Conservation (phyloP, 2,329 filamentous ascomycete genomes). For the Clathrospora elynae region DNA sequence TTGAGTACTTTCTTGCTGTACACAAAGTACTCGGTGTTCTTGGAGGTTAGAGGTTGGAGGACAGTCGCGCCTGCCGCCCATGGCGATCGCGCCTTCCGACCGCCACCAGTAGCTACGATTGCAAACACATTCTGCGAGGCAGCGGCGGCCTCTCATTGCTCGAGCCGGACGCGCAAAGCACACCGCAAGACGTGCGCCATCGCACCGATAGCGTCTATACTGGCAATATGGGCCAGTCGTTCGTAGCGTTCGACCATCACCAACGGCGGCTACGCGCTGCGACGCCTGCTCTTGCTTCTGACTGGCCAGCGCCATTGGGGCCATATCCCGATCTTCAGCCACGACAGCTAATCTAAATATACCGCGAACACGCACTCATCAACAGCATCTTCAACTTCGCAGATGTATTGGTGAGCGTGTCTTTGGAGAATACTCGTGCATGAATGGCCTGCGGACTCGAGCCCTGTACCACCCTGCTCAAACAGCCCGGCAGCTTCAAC, state of each 20-base stretch:
- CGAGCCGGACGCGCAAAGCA: conserved; percentile 21
- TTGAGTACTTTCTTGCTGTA: conserved; percentile 6
- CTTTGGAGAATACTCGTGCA: no score
- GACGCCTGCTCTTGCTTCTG: conserved; percentile 11
- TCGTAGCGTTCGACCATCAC: conserved; percentile 20
- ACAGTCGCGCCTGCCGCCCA: conserved; percentile 10
- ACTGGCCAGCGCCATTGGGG: conserved; percentile 20
- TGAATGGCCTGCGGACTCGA: conserved; percentile 14
- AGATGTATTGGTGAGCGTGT: conserved; percentile 1
- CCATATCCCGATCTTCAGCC: conserved; percentile 23
- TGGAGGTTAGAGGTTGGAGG: conserved; percentile 2
- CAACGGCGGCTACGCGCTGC: conserved; percentile 33
- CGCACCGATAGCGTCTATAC: conserved; percentile 33
- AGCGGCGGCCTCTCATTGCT: conserved; percentile 31
- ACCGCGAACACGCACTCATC: conserved; percentile 15
- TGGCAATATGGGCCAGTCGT: conserved; percentile 26
- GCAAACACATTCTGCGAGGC: conserved; percentile 16
- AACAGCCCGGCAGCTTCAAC: conserved; percentile 14
- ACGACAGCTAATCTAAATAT: conserved; percentile 31
- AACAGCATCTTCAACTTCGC: conserved; percentile 3
- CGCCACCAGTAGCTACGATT: no score
- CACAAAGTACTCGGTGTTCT: conserved; percentile 8
- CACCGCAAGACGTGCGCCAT: conserved; percentile 34
- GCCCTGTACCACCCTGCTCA: conserved; percentile 13
- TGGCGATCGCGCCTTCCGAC: conserved; percentile 1